Percentiles rank a stretch among this genome's conserved stretches.
Conservation (phyloP, 2,329 filamentous ascomycete species). For the Neofusicoccum umdonicola region DNA sequence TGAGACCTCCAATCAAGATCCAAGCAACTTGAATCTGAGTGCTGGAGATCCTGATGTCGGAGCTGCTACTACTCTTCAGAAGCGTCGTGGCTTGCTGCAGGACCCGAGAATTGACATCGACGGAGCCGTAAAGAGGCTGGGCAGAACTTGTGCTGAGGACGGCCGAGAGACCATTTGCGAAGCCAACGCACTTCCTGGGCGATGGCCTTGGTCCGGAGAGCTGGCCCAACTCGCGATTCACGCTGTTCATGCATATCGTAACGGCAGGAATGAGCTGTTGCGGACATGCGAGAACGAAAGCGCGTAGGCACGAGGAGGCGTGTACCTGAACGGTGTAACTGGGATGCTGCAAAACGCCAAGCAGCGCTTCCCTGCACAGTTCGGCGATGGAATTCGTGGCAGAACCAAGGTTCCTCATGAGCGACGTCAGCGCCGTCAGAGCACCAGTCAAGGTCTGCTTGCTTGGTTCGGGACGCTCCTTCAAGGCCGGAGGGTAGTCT, state of each 20-base stretch:
- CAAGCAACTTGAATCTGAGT: slow-evolving; percentile 97
- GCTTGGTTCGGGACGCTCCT: slow-evolving; percentile 81
- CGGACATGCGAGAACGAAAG: slow-evolving; percentile 85
- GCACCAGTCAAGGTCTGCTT: slow-evolving; percentile 81
- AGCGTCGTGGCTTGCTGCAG: slow-evolving; percentile 87
- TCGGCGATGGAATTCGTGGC: slow-evolving; percentile 79
- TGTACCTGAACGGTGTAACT: slow-evolving; percentile 96
- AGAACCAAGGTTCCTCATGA: slow-evolving; percentile 78
- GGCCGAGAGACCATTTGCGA: slow-evolving; percentile 86
- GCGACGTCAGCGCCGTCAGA: slow-evolving; percentile 72
- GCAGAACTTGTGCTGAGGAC: slow-evolving; percentile 85
- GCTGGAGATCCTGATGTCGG: slow-evolving; percentile 83
- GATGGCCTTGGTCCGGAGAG: slow-evolving; percentile 74
- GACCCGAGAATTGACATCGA: slow-evolving; percentile 91
- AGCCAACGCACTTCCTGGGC: slow-evolving; percentile 80
- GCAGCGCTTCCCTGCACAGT: slow-evolving; percentile 75
- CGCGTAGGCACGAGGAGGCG: slow-evolving; percentile 79
- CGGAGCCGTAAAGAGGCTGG: slow-evolving; percentile 88
- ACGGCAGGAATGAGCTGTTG: slow-evolving; percentile 88
- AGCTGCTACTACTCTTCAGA: slow-evolving; percentile 87
- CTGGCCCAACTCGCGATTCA: slow-evolving; percentile 79
- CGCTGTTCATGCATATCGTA: slow-evolving; percentile 94
- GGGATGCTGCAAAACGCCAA: slow-evolving; percentile 89
- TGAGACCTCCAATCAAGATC: slow-evolving; percentile 93
- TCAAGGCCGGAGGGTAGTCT: slow-evolving; percentile 86